Percentiles rank a stretch among this genome's conserved stretches.
Evolutionary conservation across 2,329 filamentous ascomycete genomes (phyloP).

Genomic region (Endocalyx cinctus): DNA sequence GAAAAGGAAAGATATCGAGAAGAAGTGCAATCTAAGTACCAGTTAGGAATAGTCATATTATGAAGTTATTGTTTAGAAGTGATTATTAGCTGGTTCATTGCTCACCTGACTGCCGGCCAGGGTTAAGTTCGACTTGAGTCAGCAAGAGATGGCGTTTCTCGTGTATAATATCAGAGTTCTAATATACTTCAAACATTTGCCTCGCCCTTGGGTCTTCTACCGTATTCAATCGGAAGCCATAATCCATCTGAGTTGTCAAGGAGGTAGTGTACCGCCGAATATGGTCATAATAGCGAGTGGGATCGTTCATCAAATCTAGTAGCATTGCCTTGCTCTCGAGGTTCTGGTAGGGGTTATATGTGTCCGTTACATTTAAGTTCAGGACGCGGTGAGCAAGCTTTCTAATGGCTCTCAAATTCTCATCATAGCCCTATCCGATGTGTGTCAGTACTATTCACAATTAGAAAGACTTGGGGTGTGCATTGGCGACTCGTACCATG

Average conservation of each 20-base stretch:
- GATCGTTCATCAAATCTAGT: no score
- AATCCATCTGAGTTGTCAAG: conserved; percentile 42
- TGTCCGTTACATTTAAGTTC: conserved; percentile 36
- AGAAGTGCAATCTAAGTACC: conserved; percentile 36
- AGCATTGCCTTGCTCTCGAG: conserved; percentile 48
- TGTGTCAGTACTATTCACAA: no score
- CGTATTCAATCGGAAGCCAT: conserved; percentile 33
- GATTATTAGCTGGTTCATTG: no score
- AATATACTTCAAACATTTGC: conserved; percentile 34
- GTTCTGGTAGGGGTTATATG: conserved; percentile 49
- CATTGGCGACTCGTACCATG: no score
- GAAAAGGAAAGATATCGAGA: conserved; percentile 40
- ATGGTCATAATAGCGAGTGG: conserved; percentile 37
- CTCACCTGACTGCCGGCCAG: no score
- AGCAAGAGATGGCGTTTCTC: no score
- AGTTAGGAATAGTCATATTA: no score
- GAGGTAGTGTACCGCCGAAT: conserved; percentile 42
- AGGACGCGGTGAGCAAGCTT: conserved; percentile 38
- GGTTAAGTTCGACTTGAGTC: no score
- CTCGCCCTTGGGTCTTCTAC: conserved; percentile 33
- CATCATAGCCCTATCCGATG: conserved; percentile 23
- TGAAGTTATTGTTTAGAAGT: no score
- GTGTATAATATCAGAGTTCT: no score
- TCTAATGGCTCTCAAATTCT: conserved; percentile 23
- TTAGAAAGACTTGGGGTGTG: no score